A percentile compares a stretch with the other conserved stretches of the same genome.
phyloP scores from a whole-genome alignment of 1,284 basidiomycete species.

The Afroboletus lepidellus region DNA sequence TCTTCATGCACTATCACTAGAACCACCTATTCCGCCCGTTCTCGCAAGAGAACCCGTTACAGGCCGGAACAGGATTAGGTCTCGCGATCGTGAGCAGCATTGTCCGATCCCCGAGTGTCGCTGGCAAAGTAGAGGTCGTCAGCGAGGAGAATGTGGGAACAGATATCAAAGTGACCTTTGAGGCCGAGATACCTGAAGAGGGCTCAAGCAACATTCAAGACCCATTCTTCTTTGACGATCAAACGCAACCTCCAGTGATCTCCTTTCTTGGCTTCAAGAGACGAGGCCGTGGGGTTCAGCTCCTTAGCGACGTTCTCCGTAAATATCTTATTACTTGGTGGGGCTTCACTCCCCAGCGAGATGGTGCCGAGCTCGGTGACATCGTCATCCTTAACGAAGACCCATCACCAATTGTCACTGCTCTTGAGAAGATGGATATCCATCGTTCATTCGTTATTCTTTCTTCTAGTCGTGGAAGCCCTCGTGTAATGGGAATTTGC shows the following conservation, averaged over 20 bases:
- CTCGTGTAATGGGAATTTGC: constrained; percentile 59
- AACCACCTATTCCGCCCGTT: constrained; percentile 97
- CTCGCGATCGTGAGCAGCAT: constrained; percentile 96
- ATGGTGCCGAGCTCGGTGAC: constrained; percentile 55
- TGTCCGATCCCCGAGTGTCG: constrained; percentile 81
- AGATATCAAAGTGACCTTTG: constrained; percentile 87
- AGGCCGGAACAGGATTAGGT: constrained; percentile 94
- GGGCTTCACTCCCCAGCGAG: constrained; percentile 61
- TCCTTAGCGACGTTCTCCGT: constrained; percentile 62
- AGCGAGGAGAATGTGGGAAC: constrained; percentile 90
- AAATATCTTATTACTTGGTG: constrained; percentile 77
- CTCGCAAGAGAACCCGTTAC: constrained; percentile 89
- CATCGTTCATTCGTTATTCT: constrained; percentile 72
- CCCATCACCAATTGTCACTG: constrained; percentile 53
- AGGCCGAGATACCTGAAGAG: constrained; percentile 62
- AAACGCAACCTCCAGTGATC: constrained; percentile 50
- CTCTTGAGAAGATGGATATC: constrained; percentile 57
- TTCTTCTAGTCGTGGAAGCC: constrained; percentile 67
- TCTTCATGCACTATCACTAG: constrained; percentile 38
- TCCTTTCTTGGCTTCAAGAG: constrained; percentile 76
- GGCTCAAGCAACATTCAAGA: constrained; percentile 41
- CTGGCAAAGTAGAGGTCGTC: constrained; percentile 87
- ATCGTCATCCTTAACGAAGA: constrained; percentile 87
- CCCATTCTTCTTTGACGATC: constrained; percentile 47
- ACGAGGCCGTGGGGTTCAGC: constrained; percentile 64